These are phyloP conservation scores for Trypanosomatidae sp. DNA, from an alignment of 208 protist genomes.

Conservation along the genomic window DNA sequence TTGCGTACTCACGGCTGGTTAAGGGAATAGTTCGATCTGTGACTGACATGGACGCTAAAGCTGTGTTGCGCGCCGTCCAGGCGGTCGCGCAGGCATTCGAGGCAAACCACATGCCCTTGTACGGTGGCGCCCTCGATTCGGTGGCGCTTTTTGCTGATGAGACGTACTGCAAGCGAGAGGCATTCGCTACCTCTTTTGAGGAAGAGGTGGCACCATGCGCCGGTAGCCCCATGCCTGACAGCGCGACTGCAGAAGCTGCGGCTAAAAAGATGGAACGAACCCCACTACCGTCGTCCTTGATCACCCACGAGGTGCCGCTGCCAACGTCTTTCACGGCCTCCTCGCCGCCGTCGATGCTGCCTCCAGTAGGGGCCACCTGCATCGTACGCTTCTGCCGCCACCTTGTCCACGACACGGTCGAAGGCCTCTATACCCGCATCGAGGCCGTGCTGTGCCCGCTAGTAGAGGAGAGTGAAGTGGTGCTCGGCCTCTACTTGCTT, in stretches of 20 bases:
- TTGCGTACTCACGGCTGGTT: slow-evolving; percentile 53
- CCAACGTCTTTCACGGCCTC: slow-evolving; percentile 15
- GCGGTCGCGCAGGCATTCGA: slow-evolving; percentile 64
- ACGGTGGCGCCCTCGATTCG: slow-evolving; percentile 43
- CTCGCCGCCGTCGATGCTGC: slow-evolving; percentile 14
- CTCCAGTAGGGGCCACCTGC: slow-evolving; percentile 47
- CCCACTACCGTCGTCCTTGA: slow-evolving; percentile 8
- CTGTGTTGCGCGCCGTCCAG: slow-evolving; percentile 43
- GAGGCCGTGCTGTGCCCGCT: slow-evolving; percentile 51
- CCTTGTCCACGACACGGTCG: slow-evolving; percentile 48
- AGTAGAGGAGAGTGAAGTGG: slow-evolving; percentile 69
- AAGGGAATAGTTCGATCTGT: slow-evolving; percentile 45
- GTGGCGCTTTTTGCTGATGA: slow-evolving; percentile 57
- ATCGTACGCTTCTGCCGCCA: slow-evolving; percentile 64
- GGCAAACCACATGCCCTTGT: slow-evolving; percentile 39
- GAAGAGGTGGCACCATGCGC: neutral
- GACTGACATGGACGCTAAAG: slow-evolving; percentile 48
- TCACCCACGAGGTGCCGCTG: slow-evolving; percentile 13
- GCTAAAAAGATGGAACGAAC: slow-evolving; percentile 2
- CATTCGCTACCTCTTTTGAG: neutral
- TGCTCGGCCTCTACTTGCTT: slow-evolving; percentile 68
- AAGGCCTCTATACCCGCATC: slow-evolving; percentile 43
- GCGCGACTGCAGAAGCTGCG: neutral
- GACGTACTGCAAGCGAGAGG: slow-evolving; percentile 29
- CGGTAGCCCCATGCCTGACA: neutral